Conservation (phyloP, 139 green algal genomes). For the Desmodesmus armatus region DNA sequence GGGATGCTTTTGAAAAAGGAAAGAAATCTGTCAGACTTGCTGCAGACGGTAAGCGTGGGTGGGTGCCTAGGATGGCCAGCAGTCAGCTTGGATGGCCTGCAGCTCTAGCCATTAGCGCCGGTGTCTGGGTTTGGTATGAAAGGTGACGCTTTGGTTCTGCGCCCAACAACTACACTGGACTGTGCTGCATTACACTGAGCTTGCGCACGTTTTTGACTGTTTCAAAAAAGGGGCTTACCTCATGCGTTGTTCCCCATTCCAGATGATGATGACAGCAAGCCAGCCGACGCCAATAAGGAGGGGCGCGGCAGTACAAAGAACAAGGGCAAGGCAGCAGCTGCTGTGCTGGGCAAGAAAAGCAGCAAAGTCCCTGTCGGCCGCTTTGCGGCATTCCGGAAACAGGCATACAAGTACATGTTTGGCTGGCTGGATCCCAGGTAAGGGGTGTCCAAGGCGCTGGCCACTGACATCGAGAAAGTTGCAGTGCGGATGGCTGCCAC, state of each 20-base stretch:
- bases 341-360: conserved; percentile 1
- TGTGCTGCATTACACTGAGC: not conserved
- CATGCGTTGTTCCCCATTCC: not conserved
- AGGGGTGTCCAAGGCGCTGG: no score
- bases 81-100: not conserved
- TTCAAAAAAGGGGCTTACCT: not conserved
- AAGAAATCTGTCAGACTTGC: conserved; percentile 29
- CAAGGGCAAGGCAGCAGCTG: not conserved
- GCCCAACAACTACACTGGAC: not conserved
- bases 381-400: not conserved
- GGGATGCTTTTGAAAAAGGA: not conserved
- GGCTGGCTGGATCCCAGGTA: conserved; percentile 18
- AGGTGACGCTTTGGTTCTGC: not conserved
- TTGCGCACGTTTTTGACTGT: not conserved
- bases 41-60: not conserved
- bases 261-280: not conserved
- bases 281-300: not conserved
- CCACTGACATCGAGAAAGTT: no score
- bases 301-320: not conserved
- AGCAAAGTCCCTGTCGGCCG: not conserved
- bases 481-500: no score
- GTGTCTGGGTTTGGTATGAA: not conserved
- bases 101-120: not conserved
- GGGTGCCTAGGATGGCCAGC: not conserved
- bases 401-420: not conserved